These are phyloP conservation scores for Micractinium conductrix DNA, from an alignment of 139 green algal genomes.

Conservation along the genomic window DNA sequence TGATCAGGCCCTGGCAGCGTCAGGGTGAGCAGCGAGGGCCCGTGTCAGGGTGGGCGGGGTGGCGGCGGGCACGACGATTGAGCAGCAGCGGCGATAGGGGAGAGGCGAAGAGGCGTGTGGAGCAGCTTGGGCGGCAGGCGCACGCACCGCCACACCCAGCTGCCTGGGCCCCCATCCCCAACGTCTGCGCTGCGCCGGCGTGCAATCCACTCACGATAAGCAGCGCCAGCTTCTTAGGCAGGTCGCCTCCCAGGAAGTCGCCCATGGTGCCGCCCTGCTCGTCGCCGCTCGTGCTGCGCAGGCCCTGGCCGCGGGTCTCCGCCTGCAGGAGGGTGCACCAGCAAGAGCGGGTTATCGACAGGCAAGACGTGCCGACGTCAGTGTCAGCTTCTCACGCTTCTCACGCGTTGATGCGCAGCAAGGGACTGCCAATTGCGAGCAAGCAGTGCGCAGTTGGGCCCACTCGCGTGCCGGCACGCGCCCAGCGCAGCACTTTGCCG, in stretches of 20 bases:
- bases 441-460: too few relatives aligned
- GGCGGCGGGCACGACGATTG: neutral
- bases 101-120: too few relatives aligned
- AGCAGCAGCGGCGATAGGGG: neutral
- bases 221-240: slow-evolving; percentile 80
- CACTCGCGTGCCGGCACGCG: too few relatives aligned
- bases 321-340: neutral
- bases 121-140: neutral
- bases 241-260: slow-evolving; percentile 71
- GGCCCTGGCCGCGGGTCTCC: neutral
- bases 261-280: slow-evolving; percentile 26
- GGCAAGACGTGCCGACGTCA: too few relatives aligned
- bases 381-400: too few relatives aligned
- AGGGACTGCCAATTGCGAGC: neutral
- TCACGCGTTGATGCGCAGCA: too few relatives aligned
- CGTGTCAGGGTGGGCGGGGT: neutral
- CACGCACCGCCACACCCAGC: neutral
- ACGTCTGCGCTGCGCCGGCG: too few relatives aligned
- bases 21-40: neutral
- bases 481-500: too few relatives aligned
- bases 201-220: slow-evolving; percentile 63
- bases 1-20: slow-evolving; percentile 66
- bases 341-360: too few relatives aligned
- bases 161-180: too few relatives aligned
- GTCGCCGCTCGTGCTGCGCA: neutral